Percentiles rank a stretch among this genome's conserved stretches.
Evolutionary conservation across 306 rosid species (phyloP).

Genomic region (Coriaria nepalensis): DNA sequence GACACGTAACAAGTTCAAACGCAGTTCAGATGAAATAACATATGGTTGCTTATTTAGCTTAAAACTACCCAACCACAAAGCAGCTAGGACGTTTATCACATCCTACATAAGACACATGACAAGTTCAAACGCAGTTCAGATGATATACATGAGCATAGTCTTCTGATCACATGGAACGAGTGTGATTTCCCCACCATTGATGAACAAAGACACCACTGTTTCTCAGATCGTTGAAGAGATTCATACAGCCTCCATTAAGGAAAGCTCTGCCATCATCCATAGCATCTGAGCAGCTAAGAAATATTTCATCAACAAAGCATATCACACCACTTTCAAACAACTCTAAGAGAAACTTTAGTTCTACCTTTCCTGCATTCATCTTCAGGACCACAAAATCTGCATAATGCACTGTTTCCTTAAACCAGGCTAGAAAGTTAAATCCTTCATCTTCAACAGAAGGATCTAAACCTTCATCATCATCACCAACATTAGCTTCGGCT

Average conservation of each 20-base stretch:
- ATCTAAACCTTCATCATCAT: constrained; percentile 24
- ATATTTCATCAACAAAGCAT: constrained; percentile 69
- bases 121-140: neutral
- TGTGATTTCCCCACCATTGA: constrained; percentile 64
- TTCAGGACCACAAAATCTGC: constrained; percentile 74
- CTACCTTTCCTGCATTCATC: constrained; percentile 62
- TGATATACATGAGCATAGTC: too few relatives aligned
- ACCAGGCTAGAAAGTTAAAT: constrained; percentile 74
- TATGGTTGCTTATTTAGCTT: constrained; percentile 45
- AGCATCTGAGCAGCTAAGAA: constrained; percentile 49
- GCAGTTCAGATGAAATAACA: constrained; percentile 5
- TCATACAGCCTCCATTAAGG: constrained; percentile 37
- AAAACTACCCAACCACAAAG: constrained; percentile 38
- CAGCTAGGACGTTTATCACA: constrained; percentile 20
- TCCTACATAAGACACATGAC: too few relatives aligned
- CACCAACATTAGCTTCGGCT: neutral
- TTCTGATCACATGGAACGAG: too few relatives aligned
- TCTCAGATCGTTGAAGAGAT: constrained; percentile 52
- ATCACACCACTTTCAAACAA: constrained; percentile 56
- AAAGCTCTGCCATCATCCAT: constrained; percentile 19
- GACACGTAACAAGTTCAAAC: constrained; percentile 1
- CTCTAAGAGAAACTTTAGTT: constrained; percentile 49
- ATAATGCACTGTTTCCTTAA: constrained; percentile 53
- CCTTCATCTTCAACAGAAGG: constrained; percentile 42
- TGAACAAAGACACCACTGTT: constrained; percentile 72